Percentiles rank a stretch among this genome's conserved stretches.
Evolutionary conservation across 495 filamentous ascomycete genomes (phyloP).

Genomic region (Margaritispora aquatica): DNA sequence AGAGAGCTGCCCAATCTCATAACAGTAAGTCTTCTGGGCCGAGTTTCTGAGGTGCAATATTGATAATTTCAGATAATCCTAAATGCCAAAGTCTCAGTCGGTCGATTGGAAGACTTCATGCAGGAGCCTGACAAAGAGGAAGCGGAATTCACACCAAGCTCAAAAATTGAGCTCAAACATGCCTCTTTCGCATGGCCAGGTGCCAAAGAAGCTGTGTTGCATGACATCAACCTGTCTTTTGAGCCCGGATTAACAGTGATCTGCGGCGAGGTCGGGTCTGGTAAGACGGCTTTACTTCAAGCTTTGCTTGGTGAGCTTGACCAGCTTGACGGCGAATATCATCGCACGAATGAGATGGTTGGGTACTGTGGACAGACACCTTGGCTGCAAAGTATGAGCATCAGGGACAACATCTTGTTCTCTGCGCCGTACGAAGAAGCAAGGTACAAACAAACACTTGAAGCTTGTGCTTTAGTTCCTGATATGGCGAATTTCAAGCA

Average conservation of each 20-base stretch:
- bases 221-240: slow-evolving; percentile 54
- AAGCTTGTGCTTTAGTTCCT: slow-evolving; percentile 49
- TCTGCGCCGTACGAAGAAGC: slow-evolving; percentile 59
- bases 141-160: slow-evolving; percentile 24
- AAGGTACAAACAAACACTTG: slow-evolving; percentile 52
- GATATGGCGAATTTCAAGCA: slow-evolving; percentile 51
- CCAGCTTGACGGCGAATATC: slow-evolving; percentile 48
- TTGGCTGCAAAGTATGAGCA: slow-evolving; percentile 91
- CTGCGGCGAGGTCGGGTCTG: slow-evolving; percentile 66
- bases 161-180: slow-evolving; percentile 45
- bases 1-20: slow-evolving; percentile 66
- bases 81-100: slow-evolving; percentile 68
- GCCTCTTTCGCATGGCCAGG: slow-evolving; percentile 79
- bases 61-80: slow-evolving; percentile 36
- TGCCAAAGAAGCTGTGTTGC: slow-evolving; percentile 50
- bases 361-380: slow-evolving; percentile 80
- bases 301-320: slow-evolving; percentile 77
- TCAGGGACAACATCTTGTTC: slow-evolving; percentile 48
- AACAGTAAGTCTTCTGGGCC: slow-evolving; percentile 47
- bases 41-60: not conserved
- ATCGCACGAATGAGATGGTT: slow-evolving; percentile 59
- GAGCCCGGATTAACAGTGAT: slow-evolving; percentile 53
- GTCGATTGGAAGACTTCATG: slow-evolving; percentile 81
- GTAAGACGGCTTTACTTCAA: slow-evolving; percentile 76
- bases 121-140: slow-evolving; percentile 67